phyloP scores from a whole-genome alignment of 1,139 yeast species.

The Yamadazyma blattariae region DNA sequence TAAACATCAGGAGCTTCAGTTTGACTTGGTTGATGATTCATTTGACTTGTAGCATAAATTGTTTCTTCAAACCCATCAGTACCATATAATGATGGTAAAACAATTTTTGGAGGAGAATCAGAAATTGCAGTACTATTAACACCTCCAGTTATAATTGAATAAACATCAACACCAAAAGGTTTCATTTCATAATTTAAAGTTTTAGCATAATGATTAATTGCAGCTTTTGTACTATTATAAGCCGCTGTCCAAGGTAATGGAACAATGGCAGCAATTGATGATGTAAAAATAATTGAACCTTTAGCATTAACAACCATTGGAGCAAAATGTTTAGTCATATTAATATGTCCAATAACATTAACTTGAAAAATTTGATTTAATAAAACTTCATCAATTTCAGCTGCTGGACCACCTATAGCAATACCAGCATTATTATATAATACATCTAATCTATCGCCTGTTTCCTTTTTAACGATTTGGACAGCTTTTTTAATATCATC shows the following conservation, averaged over 20 bases:
- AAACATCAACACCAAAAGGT: conserved; percentile 34
- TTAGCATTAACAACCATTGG: conserved; percentile 30
- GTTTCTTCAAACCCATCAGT: conserved; percentile 31
- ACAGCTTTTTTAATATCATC: conserved; percentile 25
- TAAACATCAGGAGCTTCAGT: conserved; percentile 24
- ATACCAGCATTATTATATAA: conserved; percentile 37
- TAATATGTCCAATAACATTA: conserved; percentile 38
- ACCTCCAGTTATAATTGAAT: conserved; percentile 39
- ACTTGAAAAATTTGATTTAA: conserved; percentile 26
- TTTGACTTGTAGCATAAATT: conserved; percentile 18
- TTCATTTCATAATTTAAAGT: conserved; percentile 15
- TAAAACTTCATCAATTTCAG: conserved; percentile 26
- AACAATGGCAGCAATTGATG: conserved; percentile 33
- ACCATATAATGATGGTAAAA: conserved; percentile 18
- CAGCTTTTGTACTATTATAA: conserved; percentile 33
- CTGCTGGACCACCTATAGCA: conserved; percentile 30
- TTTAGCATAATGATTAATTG: conserved; percentile 16
- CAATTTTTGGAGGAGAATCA: conserved; percentile 1
- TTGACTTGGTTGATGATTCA: conserved; percentile 22
- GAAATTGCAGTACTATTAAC: conserved; percentile 35
- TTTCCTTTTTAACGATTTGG: conserved; percentile 18
- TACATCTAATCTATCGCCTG: conserved; percentile 28
- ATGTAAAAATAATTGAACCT: conserved; percentile 37
- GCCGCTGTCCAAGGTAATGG: conserved; percentile 35
- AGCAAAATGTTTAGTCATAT: conserved; percentile 31